Conservation (phyloP, 495 filamentous ascomycete species). For the Xylaria palmicola region DNA sequence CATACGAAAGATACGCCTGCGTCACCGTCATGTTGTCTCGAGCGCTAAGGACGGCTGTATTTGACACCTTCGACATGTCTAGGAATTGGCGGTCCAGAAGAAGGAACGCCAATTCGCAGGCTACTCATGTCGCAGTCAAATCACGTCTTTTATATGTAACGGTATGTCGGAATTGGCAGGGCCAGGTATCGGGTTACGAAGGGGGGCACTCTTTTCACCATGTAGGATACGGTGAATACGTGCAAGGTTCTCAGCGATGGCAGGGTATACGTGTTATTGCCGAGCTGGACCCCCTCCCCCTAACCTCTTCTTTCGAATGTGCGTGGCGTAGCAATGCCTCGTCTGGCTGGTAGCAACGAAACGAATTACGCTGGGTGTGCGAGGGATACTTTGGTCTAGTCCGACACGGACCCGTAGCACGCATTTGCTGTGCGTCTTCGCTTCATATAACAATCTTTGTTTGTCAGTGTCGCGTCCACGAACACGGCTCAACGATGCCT, state of each 20-base stretch:
- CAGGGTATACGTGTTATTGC: background rate
- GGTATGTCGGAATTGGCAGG: background rate
- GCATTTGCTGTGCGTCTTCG: slow-evolving; percentile 5
- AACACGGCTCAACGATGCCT: no score
- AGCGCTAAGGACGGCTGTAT: background rate
- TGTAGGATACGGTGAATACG: background rate
- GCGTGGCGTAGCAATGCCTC: slow-evolving; percentile 1
- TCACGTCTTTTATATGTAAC: background rate
- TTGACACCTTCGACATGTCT: background rate
- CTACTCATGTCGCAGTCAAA: background rate
- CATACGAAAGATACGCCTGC: background rate
- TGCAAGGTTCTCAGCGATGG: background rate
- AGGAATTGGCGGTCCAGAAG: slow-evolving; percentile 1
- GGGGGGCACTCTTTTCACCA: background rate
- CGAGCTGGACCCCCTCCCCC: background rate
- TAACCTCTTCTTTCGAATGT: background rate
- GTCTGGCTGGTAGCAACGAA: background rate
- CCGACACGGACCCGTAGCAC: background rate
- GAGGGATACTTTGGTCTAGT: background rate
- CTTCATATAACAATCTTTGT: slow-evolving; percentile 4
- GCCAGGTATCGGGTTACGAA: background rate
- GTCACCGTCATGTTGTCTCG: slow-evolving; percentile 5
- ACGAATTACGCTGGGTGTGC: background rate
- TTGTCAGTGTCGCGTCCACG: slow-evolving; percentile 4
- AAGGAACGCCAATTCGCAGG: background rate